phyloP scores from a whole-genome alignment of 148 eudicot species.

The Amaranthus hypochondriacus region DNA sequence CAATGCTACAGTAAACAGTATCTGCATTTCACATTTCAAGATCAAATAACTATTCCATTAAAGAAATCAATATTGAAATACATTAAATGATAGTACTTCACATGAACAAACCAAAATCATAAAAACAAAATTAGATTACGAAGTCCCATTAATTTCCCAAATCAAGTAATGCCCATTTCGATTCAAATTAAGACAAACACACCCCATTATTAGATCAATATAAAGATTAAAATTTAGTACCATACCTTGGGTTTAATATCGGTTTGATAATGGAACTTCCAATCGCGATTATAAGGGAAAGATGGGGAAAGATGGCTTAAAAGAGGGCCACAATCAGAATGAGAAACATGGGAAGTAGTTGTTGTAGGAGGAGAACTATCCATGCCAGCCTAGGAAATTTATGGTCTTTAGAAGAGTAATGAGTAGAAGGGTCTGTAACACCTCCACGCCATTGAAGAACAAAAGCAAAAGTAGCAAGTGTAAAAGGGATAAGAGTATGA shows the following conservation, averaged over 20 bases:
- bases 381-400: conserved; percentile 60
- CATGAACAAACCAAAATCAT: no score
- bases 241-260: conserved; percentile 86
- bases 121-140: no score
- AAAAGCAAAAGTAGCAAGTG: conserved; percentile 82
- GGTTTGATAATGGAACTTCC: conserved; percentile 52
- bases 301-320: conserved; percentile 43
- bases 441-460: conserved; percentile 94
- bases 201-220: conserved; percentile 26
- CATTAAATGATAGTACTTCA: no score
- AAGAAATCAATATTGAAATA: no score
- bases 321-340: conserved; percentile 45
- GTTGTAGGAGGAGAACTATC: conserved; percentile 48
- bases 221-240: conserved; percentile 8
- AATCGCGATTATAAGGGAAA: conserved; percentile 66
- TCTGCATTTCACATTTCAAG: no score
- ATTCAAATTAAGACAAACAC: conserved; percentile 16
- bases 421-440: conserved; percentile 61
- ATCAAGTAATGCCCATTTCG: conserved; percentile 12
- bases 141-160: conserved; percentile 10
- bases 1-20: no score
- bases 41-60: no score
- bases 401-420: conserved; percentile 64
- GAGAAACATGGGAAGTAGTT: conserved; percentile 22
- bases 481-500: conserved; percentile 65